These are phyloP conservation scores for Candida silvicultrix DNA, from an alignment of 805 yeast species.

Conservation along the genomic window DNA sequence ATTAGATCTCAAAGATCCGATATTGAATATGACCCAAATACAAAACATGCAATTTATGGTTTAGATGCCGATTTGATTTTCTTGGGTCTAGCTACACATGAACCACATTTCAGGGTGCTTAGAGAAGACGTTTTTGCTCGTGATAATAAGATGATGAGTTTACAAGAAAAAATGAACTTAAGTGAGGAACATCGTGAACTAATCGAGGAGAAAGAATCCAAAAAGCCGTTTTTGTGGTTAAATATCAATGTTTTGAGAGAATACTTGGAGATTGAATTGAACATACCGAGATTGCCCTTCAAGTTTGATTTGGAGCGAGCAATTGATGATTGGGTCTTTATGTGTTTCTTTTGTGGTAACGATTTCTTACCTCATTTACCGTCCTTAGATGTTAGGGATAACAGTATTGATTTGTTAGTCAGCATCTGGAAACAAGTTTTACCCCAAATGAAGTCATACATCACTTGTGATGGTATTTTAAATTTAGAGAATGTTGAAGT, in stretches of 20 bases:
- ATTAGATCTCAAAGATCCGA: slow-evolving; percentile 85
- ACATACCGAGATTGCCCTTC: slow-evolving; percentile 61
- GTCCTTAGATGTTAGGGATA: slow-evolving; percentile 88
- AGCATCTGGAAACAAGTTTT: slow-evolving; percentile 76
- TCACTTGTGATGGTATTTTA: slow-evolving; percentile 86
- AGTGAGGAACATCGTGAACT: slow-evolving; percentile 48
- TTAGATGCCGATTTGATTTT: slow-evolving; percentile 96
- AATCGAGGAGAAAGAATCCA: slow-evolving; percentile 27
- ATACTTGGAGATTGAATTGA: slow-evolving; percentile 77
- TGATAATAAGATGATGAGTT: slow-evolving; percentile 31
- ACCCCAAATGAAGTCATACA: slow-evolving; percentile 62
- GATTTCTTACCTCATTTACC: slow-evolving; percentile 98
- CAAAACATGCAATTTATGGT: slow-evolving; percentile 95
- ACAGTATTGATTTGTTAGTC: slow-evolving; percentile 78
- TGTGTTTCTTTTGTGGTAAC: slow-evolving; percentile 98
- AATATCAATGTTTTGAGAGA: slow-evolving; percentile 85
- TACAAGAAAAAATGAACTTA: slow-evolving; percentile 47
- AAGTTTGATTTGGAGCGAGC: slow-evolving; percentile 90
- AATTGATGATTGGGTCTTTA: slow-evolving; percentile 96
- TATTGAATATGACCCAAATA: slow-evolving; percentile 85
- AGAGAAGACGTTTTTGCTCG: slow-evolving; percentile 97
- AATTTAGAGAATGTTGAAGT: slow-evolving; percentile 72
- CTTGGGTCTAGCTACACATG: slow-evolving; percentile 94
- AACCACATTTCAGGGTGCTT: slow-evolving; percentile 88
- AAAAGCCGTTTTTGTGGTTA: slow-evolving; percentile 90